Base-by-base conservation (phyloP, 768 basidiomycete species). In the Leccinum longicurvipes region DNA sequence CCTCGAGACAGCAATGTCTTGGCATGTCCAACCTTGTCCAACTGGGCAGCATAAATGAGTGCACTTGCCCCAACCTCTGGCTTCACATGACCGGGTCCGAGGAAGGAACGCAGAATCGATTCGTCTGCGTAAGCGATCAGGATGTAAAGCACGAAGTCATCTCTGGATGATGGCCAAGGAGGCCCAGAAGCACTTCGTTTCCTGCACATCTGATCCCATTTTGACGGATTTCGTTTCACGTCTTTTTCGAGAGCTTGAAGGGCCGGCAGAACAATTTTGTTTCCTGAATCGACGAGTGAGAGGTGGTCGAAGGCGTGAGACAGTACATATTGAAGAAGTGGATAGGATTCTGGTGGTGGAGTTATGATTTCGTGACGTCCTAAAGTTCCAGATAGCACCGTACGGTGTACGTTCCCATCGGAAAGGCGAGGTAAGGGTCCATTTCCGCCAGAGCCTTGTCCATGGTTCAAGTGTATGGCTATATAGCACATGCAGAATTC, bases 401-500 rank as follows among this genome's bases (percentile, higher is more conserved):
- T 25, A 17, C 4, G 3, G 44, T 15, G 7, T 24, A 24, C 21
- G 7, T 5, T 36, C 2, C n/a, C 19, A 29, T 25, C 15, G 24
- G 24, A 23, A 46, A 17, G 9, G 17, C 17, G 45, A 46, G 23
- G 10, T 10, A 27, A 24, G n/a, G 15, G n/a, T 6, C 3, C 27
- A 21, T 19, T 2, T 0, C 7, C 6, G 14, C 24, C 12, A 2
- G 39, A 44, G 7, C 10, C 25, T 25, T 28, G 36, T 29, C 19
- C 12, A 4, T 23, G 31, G 6, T 53, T 53, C 23, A 48, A 7
- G 45, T 25, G 48, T 3, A 31, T 21, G 9, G 29, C 6, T 4
- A 62, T 49, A 17, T 61, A 62, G 29, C 47, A 34, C 45, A 61
- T 61, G 17, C 54, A 60, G 23, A 47, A 32, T 11, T 31, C n/a